Evolutionary conservation across 768 basidiomycete species (phyloP).

Genomic region (Auricularia heimuer): DNA sequence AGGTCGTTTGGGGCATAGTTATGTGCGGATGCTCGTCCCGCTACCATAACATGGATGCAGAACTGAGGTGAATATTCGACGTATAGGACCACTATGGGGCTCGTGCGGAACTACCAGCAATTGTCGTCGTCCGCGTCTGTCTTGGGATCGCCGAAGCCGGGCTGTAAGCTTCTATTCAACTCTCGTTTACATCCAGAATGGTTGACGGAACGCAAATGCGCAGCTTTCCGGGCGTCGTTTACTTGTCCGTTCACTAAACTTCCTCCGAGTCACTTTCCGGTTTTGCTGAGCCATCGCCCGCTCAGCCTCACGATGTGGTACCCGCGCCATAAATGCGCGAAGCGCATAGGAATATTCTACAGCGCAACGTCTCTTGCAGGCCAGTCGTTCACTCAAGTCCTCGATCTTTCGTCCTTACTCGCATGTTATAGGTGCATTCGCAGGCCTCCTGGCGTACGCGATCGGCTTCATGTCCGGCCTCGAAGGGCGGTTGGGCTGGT

Average conservation of each 20-base stretch:
- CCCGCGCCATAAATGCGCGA: slow-evolving; percentile 48
- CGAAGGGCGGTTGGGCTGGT: slow-evolving; percentile 44
- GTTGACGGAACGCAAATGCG: neutral
- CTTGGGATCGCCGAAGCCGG: slow-evolving; percentile 64
- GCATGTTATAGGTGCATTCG: slow-evolving; percentile 31
- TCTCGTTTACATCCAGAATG: neutral
- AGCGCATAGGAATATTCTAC: slow-evolving; percentile 54
- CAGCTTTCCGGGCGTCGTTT: slow-evolving; percentile 57
- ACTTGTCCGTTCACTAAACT: slow-evolving; percentile 41
- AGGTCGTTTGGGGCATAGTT: slow-evolving; percentile 57
- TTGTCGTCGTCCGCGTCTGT: slow-evolving; percentile 48
- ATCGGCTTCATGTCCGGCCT: slow-evolving; percentile 44
- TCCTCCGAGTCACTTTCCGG: neutral
- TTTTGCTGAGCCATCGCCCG: neutral
- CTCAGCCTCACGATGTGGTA: slow-evolving; percentile 58
- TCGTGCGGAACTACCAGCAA: slow-evolving; percentile 57
- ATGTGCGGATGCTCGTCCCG: slow-evolving; percentile 29
- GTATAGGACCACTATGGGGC: slow-evolving; percentile 49
- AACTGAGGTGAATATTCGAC: too few species aligned
- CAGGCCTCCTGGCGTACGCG: slow-evolving; percentile 46
- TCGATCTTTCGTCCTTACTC: too few species aligned
- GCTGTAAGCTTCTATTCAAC: slow-evolving; percentile 15
- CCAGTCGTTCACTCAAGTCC: too few species aligned
- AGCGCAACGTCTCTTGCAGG: slow-evolving; percentile 55
- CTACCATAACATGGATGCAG: neutral